Evolutionary conservation across 257 asterid genomes (phyloP), one percentile per base, ranked within the genome.

Genomic region (Leonotis leonurus): DNA sequence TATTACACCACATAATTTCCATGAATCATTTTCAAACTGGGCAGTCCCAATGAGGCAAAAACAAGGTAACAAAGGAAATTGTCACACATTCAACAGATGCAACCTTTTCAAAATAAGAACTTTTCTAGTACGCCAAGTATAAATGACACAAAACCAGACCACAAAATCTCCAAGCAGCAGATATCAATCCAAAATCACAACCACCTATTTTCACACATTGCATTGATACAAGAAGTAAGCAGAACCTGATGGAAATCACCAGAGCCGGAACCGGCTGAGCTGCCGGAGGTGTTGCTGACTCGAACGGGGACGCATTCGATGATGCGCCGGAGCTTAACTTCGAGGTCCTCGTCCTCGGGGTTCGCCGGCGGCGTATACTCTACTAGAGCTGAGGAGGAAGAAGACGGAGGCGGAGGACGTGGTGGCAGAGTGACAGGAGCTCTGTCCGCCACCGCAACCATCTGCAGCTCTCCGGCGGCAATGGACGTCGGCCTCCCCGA

Each of bases 241-340:
- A 40, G 49, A 80, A 93, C 99, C 96, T 93, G 99, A 72, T 93
- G 99, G 72, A 93, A 93, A 69, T 93, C 99, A 6, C 99, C 99
- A 24, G 99, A 93, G 30, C 99, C 99, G 14, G 99, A 89, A 73
- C 99, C 99, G 10, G 99, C 99, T 4, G 99, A 93, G 56, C 97
- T 93, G 26, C 99, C 99, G 20, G 99, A 89, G 21, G 98, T 84
- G 65, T 91, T 91, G 78, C 81, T 91, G 69, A 91, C 95, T 37
- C 99, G 91, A 50, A 89, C 97, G 0, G 99, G 99, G 5, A 93
- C 96, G 49, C 96, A 87, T 13, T 93, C 99, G 39, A 86, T 64
- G 27, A 93, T 93, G n/a, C 99, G 89, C 3, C 99, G 95, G 67
- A 91, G 96, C 83, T 91, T 91, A 20, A 91, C 32, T 67, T 91